Evolutionary conservation across 169 alveolate species (phyloP), one percentile per base, ranked within the genome.

Genomic region (Plasmodium gaboni): DNA sequence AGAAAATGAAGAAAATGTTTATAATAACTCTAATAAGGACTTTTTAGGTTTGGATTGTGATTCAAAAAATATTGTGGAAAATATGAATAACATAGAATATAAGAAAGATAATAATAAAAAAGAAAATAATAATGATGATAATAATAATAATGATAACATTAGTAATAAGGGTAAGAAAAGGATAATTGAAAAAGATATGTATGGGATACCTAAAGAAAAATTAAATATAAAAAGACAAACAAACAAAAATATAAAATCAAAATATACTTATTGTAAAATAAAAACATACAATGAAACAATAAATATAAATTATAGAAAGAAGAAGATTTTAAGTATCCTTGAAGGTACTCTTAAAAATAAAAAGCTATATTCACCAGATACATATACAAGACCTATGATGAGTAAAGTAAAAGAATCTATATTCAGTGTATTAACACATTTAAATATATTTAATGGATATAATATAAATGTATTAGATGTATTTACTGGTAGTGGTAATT

Each of bases 401-500:
- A 76, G 88, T 73, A 94, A 72, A 74, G 95, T 93, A 28, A 93
- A 93, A 53, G 88, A 88, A 59, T 88, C 95, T 5, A 46, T 93
- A 24, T 93, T 93, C 65, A 68, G 83, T 51, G 24, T 88, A 9
- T 57, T 93, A 63, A 73, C 90, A 6, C 94, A 90, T 50, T 60
- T 90, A 69, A 93, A 94, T 0, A 50, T 91, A 51, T 93, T 93
- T 12, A 85, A 88, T 72, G 65, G 63, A 46, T 17, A 51, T 53
- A 48, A n/a, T 71, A 61, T 67, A 42, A 94, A 96, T 42, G 97
- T 94, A 4, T 48, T 94, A 15, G 97, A 94, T 60, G 73, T 94
- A 26, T 94, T 87, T 51, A 91, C 97, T 61, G 97, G 97, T 32
- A 94, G 96, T 69, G 97, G 97, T 1, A 89, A 96, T n/a, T 78